Percentiles rank a stretch among this genome's conserved stretches.
phyloP scores from a whole-genome alignment of 108 stramenopile species.

The Skeletonema tropicum region DNA sequence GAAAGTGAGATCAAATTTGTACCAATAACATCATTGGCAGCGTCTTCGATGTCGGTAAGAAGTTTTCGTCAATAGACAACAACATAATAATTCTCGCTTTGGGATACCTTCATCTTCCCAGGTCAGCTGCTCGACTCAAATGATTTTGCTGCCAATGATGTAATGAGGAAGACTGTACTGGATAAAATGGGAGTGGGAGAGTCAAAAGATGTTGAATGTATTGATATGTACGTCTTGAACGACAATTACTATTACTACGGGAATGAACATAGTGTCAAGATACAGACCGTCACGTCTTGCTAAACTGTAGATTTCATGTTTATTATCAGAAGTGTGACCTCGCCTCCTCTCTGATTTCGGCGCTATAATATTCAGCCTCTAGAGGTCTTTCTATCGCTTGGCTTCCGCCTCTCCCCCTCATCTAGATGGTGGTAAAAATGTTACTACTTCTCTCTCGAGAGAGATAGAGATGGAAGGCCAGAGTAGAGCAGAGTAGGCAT shows the following conservation, averaged over 20 bases:
- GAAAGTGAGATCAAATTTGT: neutral
- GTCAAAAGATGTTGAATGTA: neutral
- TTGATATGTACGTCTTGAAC: neutral
- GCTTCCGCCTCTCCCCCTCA: no score
- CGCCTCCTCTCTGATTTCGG: no score
- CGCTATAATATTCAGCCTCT: no score
- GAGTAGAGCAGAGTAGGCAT: no score
- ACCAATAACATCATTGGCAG: no score
- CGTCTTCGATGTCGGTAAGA: no score
- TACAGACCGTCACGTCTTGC: neutral
- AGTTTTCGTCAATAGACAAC: no score
- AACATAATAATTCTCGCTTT: slow-evolving; percentile 2
- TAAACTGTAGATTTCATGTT: neutral
- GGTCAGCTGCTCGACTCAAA: neutral
- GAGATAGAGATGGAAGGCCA: no score
- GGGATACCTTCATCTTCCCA: slow-evolving; percentile 27
- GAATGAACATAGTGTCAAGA: neutral
- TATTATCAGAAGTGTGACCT: no score
- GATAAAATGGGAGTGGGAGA: neutral
- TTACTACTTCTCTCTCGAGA: no score
- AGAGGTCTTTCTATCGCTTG: no score
- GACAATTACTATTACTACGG: neutral
- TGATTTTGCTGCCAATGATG: neutral
- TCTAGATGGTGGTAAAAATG: no score
- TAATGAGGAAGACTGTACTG: neutral